Base-by-base conservation (phyloP, 1,284 basidiomycete genomes). In the Prillingera fragicola region DNA sequence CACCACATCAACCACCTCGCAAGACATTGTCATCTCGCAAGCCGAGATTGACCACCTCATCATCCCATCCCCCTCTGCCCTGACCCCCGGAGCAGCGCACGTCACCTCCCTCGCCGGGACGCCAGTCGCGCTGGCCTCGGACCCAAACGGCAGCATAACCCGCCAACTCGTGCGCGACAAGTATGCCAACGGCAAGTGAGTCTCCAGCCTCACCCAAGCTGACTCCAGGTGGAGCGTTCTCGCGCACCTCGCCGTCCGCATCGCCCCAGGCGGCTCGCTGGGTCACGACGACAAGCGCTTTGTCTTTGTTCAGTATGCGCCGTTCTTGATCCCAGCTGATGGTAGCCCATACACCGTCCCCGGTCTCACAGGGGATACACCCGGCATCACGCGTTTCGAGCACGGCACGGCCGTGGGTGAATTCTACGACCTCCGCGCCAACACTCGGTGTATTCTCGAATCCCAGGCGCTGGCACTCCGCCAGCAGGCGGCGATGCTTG, bases 201-300 rank as follows among this genome's bases (percentile, higher is more conserved):
- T 34, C 5, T 15, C 8, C 14, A 3, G 9, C 22, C 8, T 2
- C 15, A 15, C 15, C n/a, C 5, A 9, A 15, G n/a, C 43, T 45
- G 28, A 45, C 21, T n/a, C 14, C 28, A 45, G 44, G n/a, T 41
- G 45, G 45, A 21, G 18, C 22, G 33, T 38, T 9, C 36, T 47
- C 15, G 45, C 36, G 8, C 33, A 47, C 17, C 40, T 47, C 15
- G 45, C 45, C n/a, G n/a, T 28, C 4, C 40, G 23, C 17, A 38
- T 42, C 22, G 40, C 40, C 1, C 36, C 45, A 2, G 45, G 45
- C 21, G 45, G 45, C 15, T 37, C 24, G 4, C 19, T 38, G 17
- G 45, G 45, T 7, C 29, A 35, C 10, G 45, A 47, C 40, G 28
- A 47, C 36, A 47, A 47, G 41, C 40, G 41, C 26, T 42, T 42